Evolutionary conservation across 2,329 filamentous ascomycete genomes (phyloP), one percentile per base, ranked within the genome.

Genomic region (Pleomassaria siparia): DNA sequence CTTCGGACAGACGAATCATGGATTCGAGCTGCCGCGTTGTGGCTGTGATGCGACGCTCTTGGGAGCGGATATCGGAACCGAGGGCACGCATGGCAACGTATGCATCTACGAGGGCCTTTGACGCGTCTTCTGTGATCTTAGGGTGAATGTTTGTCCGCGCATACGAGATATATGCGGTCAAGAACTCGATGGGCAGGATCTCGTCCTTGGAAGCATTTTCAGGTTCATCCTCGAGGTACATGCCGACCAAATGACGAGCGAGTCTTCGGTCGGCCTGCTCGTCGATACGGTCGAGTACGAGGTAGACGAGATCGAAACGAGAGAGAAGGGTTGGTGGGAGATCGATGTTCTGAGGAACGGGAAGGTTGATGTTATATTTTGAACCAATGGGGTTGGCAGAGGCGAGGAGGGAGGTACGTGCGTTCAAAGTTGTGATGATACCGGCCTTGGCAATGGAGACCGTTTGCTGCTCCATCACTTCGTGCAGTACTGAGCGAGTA

Each of bases 311-410:
- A 70, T 99, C 94, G 68, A 99, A 99, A 78, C 94, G 87, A 4
- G 91, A 96, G 43, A 99, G 82, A 6, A 99, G 80, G 0, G 94
- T 99, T 0, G 94, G 94, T 0, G 94, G 94, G 8, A 99, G 83
- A 65, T 99, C 94, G 61, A 99, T 99, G 72, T 99, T 99, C 64
- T 97, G 91, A 2, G 94, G 94, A 12, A 99, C 94, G 0, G 94
- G 91, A 20, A 99, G 76, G 63, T 96, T 92, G 2, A 90, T 88
- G 72, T 99, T 97, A 76, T 99, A 99, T 67, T 95, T 91, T 74
- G 90, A 96, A 62, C 94, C 94, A 57, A 99, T 97, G 1, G 94
- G 94, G 68, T 99, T 99, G 71, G 94, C 94, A 10, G 92, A 97
- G 13, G 94, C 94, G 24, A 99, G 83, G 64, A 99, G 96, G 55